A percentile compares a stretch with the other conserved stretches of the same genome.
These are phyloP conservation scores for Coemansia sp. DNA, from an alignment of 192 early-diverging fungal genomes.

Conservation along the genomic window DNA sequence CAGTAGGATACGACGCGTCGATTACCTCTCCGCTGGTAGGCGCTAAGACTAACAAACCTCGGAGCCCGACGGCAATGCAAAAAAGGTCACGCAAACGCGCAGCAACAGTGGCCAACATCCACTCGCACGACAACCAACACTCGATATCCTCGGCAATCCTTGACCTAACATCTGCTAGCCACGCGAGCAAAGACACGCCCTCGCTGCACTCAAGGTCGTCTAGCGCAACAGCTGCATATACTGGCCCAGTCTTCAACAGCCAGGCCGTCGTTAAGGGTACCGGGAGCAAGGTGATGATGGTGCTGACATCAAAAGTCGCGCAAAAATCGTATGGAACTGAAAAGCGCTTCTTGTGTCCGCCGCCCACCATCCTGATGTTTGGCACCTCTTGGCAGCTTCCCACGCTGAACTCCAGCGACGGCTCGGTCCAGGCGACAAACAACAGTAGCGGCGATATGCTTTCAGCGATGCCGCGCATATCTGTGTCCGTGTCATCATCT, in stretches of 20 bases:
- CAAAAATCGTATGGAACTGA: conserved; percentile 94
- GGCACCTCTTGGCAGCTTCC: conserved; percentile 71
- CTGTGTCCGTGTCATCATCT: conserved; percentile 38
- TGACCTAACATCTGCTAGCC: conserved; percentile 6
- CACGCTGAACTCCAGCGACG: conserved; percentile 14
- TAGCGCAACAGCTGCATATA: conserved; percentile 8
- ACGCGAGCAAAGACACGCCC: neutral
- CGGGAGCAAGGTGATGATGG: conserved; percentile 62
- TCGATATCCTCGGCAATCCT: conserved; percentile 14
- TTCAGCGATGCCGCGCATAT: conserved; percentile 40
- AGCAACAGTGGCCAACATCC: conserved; percentile 40
- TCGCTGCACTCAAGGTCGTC: conserved; percentile 7
- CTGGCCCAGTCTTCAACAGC: conserved; percentile 47
- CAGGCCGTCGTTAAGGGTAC: conserved; percentile 49
- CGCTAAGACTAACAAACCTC: neutral
- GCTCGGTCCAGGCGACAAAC: conserved; percentile 23
- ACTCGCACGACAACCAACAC: conserved; percentile 14
- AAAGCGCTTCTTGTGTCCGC: conserved; percentile 86
- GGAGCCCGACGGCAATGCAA: conserved; percentile 22
- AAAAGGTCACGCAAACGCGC: conserved; percentile 49
- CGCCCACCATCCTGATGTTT: conserved; percentile 75
- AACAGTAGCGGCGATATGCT: conserved; percentile 34
- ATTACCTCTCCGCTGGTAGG: neutral
- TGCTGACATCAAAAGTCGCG: conserved; percentile 82
- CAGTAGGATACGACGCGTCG: neutral